Percentiles rank a stretch among this genome's conserved stretches.
phyloP scores from a whole-genome alignment of 192 early-diverging fungal species.

The Pilaira anomala region DNA sequence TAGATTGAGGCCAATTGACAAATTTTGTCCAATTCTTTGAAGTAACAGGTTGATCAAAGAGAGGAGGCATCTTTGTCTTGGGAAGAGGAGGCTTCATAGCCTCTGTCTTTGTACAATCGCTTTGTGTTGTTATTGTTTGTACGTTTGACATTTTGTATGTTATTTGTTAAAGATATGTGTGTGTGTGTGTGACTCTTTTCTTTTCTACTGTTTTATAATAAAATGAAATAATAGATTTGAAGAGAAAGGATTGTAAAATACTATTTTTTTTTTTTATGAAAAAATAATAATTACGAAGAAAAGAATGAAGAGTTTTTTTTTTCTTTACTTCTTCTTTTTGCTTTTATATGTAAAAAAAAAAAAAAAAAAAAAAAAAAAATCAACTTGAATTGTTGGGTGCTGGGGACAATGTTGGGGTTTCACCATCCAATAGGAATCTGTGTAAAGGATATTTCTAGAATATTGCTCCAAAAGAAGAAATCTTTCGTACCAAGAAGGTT shows the following conservation, averaged over 20 bases:
- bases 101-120: constrained; percentile 32
- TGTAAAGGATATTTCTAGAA: too few relatives aligned
- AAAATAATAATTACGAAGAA: constrained; percentile 12
- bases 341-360: not conserved
- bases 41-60: constrained; percentile 46
- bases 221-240: not conserved
- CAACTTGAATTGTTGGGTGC: constrained; percentile 22
- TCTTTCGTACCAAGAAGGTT: too few relatives aligned
- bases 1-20: constrained; percentile 68
- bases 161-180: not conserved
- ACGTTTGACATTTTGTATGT: constrained; percentile 8
- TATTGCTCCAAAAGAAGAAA: too few relatives aligned
- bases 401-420: constrained; percentile 26
- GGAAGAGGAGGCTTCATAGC: constrained; percentile 28
- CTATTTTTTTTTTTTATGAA: not conserved
- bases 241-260: constrained; percentile 1
- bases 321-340: not conserved
- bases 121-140: constrained; percentile 5
- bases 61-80: constrained; percentile 22
- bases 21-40: constrained; percentile 52
- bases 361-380: not conserved
- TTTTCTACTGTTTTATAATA: not conserved
- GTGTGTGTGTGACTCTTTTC: constrained; percentile 2
- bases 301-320: not conserved
- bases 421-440: constrained; percentile 18